Conservation (phyloP, 352 stramenopile genomes). For the Aphanomyces stellatus region DNA sequence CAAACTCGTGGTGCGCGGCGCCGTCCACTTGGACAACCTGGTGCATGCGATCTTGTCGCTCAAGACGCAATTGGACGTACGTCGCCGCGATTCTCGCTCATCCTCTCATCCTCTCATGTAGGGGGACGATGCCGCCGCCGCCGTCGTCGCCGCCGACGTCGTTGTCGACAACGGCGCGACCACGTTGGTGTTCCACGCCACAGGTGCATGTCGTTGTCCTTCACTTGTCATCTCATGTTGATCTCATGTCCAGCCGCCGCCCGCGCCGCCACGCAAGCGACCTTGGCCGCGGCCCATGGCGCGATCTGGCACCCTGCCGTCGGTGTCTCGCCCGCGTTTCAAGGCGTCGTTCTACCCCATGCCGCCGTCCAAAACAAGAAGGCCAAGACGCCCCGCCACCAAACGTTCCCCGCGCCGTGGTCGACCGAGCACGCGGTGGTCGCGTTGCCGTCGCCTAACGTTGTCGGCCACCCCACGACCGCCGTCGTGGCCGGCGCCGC, state of each 20-base stretch:
- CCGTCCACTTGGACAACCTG: slow-evolving; percentile 40
- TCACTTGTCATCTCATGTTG: neutral
- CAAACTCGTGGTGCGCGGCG: slow-evolving; percentile 45
- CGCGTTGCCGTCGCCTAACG: neutral
- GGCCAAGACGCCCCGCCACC: neutral
- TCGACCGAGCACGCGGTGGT: neutral
- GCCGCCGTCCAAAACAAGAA: neutral
- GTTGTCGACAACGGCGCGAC: neutral
- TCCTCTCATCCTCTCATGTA: too few relatives aligned
- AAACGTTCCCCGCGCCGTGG: neutral
- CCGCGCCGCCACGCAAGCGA: neutral
- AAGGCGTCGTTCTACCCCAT: neutral
- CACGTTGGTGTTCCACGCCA: neutral
- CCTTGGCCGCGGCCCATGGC: neutral
- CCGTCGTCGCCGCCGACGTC: neutral
- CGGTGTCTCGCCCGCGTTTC: slow-evolving; percentile 7
- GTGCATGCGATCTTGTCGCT: slow-evolving; percentile 47
- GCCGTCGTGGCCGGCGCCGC: neutral
- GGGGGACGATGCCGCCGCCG: slow-evolving; percentile 3
- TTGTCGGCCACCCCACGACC: neutral
- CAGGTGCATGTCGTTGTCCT: neutral
- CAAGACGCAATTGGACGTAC: slow-evolving; percentile 63
- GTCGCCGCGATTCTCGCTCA: too few relatives aligned
- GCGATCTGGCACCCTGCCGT: neutral
- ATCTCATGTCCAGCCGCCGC: neutral